phyloP scores from a whole-genome alignment of 2,329 filamentous ascomycete species.

The Magnaporthales sp. region DNA sequence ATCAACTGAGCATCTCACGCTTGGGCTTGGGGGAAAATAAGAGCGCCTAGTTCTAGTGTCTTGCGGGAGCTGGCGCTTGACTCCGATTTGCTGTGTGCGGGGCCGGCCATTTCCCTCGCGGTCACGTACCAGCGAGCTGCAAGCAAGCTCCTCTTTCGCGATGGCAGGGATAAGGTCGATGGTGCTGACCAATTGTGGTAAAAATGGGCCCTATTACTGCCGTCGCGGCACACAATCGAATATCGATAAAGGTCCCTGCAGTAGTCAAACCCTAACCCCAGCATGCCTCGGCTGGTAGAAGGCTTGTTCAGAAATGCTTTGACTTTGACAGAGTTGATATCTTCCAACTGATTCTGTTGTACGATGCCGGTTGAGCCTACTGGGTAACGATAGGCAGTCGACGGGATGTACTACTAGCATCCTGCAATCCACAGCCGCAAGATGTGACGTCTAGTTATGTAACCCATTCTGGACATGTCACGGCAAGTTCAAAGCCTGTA shows the following conservation, averaged over 20 bases:
- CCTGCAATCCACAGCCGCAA: no score
- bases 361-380: no score
- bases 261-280: not conserved
- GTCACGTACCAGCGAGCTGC: not conserved
- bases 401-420: no score
- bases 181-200: not conserved
- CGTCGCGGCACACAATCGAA: not conserved
- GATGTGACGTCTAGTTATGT: no score
- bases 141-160: not conserved
- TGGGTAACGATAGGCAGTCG: no score
- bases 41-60: not conserved
- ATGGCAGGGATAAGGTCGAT: not conserved
- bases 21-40: slow-evolving; percentile 4
- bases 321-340: no score
- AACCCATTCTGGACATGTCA: no score
- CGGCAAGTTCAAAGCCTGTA: no score
- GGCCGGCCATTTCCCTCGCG: not conserved
- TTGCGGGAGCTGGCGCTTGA: slow-evolving; percentile 1
- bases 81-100: slow-evolving; percentile 4
- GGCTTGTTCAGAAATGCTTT: not conserved
- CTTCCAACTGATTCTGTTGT: no score
- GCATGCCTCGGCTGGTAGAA: not conserved
- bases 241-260: not conserved
- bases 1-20: not conserved
- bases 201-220: not conserved